Conservation (phyloP, 805 yeast genomes). For the Candida qinlingensis region DNA sequence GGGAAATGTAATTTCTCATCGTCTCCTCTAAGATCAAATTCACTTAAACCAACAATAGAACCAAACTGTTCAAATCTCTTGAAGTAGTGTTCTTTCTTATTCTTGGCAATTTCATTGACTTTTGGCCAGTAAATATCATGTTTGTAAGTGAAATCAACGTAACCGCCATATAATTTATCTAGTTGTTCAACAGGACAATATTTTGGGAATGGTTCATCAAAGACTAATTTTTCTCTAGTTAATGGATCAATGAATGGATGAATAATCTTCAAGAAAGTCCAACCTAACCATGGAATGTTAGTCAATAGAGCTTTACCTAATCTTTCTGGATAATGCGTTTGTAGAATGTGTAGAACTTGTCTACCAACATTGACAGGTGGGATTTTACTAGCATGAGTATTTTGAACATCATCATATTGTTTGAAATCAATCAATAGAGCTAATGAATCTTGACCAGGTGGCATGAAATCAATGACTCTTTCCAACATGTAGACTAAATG, state of each 20-base stretch:
- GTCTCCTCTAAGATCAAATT: conserved; percentile 62
- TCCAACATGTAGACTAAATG: conserved; percentile 91
- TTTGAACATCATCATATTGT: conserved; percentile 55
- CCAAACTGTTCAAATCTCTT: conserved; percentile 71
- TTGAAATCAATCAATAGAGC: conserved; percentile 92
- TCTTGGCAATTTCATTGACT: conserved; percentile 53
- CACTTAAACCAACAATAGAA: conserved; percentile 69
- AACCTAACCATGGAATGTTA: conserved; percentile 90
- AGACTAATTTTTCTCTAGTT: conserved; percentile 89
- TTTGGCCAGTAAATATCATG: conserved; percentile 79
- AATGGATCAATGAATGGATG: conserved; percentile 95
- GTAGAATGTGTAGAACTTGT: conserved; percentile 88
- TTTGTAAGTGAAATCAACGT: conserved; percentile 74
- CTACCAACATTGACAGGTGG: conserved; percentile 90
- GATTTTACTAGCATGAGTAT: conserved; percentile 46
- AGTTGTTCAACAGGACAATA: conserved; percentile 80
- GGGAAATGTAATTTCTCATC: conserved; percentile 15
- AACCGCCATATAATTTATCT: conserved; percentile 82
- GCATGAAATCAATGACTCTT: conserved; percentile 90
- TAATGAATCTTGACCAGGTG: conserved; percentile 90
- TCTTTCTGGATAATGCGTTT: conserved; percentile 96
- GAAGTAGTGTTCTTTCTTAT: conserved; percentile 58
- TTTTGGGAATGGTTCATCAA: conserved; percentile 79
- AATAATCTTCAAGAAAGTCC: conserved; percentile 86
- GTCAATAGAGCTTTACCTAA: conserved; percentile 88